Percentiles rank a stretch among this genome's conserved stretches.
These are phyloP conservation scores for Cicer judaicum DNA, from an alignment of 306 rosid genomes.

Conservation along the genomic window DNA sequence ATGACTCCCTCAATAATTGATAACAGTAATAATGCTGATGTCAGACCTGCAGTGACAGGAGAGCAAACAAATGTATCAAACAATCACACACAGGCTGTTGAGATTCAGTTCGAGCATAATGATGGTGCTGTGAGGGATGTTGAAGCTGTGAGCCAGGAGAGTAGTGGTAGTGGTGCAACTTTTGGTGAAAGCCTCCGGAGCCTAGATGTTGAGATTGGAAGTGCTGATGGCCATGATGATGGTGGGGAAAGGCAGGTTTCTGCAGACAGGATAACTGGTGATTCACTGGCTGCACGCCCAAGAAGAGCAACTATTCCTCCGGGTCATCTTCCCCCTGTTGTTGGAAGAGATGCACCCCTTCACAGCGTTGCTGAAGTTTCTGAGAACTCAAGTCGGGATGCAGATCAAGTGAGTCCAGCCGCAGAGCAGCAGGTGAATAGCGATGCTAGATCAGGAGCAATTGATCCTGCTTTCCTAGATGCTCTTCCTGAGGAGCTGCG, in stretches of 20 bases:
- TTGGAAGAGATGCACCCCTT: conserved; percentile 87
- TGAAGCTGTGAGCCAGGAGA: conserved; percentile 98
- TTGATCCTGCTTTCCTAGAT: conserved; percentile 98
- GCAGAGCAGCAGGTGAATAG: conserved; percentile 79
- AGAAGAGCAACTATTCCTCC: conserved; percentile 75
- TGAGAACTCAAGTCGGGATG: conserved; percentile 93
- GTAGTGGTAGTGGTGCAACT: conserved; percentile 99
- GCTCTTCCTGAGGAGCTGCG: conserved; percentile 99
- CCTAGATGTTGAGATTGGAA: conserved; percentile 98
- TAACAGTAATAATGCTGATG: conserved; percentile 50
- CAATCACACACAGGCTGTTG: conserved; percentile 67
- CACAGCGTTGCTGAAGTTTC: conserved; percentile 96
- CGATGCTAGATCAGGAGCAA: conserved; percentile 84
- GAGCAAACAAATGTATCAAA: conserved; percentile 59
- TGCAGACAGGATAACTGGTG: conserved; percentile 74
- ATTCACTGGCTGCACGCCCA: conserved; percentile 72
- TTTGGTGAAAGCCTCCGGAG: conserved; percentile 98
- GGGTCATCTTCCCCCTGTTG: conserved; percentile 59
- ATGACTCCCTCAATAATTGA: conserved; percentile 46
- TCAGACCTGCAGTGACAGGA: conserved; percentile 60
- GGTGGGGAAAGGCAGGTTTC: conserved; percentile 88
- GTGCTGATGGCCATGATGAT: conserved; percentile 99
- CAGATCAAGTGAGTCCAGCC: conserved; percentile 80
- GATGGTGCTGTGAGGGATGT: conserved; percentile 84
- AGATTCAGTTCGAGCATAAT: conserved; percentile 87